phyloP scores from a whole-genome alignment of 352 stramenopile species.

The Phytophthora rubi region DNA sequence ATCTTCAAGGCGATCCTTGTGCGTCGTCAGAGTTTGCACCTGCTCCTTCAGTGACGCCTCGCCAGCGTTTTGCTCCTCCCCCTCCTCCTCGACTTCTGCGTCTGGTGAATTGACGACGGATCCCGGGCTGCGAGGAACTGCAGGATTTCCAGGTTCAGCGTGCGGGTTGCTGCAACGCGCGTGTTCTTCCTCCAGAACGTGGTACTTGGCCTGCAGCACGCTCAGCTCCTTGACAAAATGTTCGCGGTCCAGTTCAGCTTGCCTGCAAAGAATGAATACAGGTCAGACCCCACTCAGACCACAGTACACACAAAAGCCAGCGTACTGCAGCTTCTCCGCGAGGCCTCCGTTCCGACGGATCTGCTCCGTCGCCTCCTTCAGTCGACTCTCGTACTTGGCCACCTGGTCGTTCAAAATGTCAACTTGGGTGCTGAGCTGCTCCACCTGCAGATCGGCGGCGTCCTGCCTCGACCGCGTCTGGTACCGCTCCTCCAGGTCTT shows the following conservation, averaged over 20 bases:
- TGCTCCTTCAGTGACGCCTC: constrained; percentile 55
- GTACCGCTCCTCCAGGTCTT: constrained; percentile 44
- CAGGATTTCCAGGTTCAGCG: neutral
- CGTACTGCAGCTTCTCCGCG: constrained; percentile 64
- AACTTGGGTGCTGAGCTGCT: constrained; percentile 74
- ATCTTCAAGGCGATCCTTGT: constrained; percentile 77
- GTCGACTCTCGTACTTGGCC: constrained; percentile 77
- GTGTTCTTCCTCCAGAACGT: constrained; percentile 62
- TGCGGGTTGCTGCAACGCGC: constrained; percentile 22
- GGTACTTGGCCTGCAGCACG: constrained; percentile 52
- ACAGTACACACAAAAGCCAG: constrained; percentile 2
- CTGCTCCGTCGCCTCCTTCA: constrained; percentile 68
- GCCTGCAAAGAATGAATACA: constrained; percentile 25
- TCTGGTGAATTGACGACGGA: neutral
- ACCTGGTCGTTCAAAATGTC: constrained; percentile 84
- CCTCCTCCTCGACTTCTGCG: neutral
- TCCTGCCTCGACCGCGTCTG: constrained; percentile 46
- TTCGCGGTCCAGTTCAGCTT: constrained; percentile 56
- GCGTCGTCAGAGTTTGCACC: constrained; percentile 51
- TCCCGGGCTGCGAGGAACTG: neutral
- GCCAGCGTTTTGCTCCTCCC: constrained; percentile 4
- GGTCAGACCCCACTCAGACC: neutral
- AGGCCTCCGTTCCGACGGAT: constrained; percentile 48
- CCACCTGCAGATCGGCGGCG: constrained; percentile 62
- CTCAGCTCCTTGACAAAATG: constrained; percentile 61